A percentile compares a stretch with the other conserved stretches of the same genome.
Evolutionary conservation across 805 yeast species (phyloP).

Genomic region (Starmera pachycereana): DNA sequence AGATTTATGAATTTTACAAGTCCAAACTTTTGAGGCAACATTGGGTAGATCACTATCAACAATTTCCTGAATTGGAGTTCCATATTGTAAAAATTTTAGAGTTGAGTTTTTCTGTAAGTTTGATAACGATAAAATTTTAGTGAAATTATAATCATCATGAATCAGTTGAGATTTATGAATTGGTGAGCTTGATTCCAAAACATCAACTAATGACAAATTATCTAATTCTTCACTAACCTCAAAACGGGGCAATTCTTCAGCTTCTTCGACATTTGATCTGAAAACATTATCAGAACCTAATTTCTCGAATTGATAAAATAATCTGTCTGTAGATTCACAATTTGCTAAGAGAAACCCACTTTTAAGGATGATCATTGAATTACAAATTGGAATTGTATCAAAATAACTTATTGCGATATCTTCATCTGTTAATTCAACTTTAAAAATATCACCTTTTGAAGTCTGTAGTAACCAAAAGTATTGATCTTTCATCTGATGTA

Average conservation of each 20-base stretch:
- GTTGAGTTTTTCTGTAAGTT: slow-evolving; percentile 36
- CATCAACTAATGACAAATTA: slow-evolving; percentile 51
- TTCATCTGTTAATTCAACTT: slow-evolving; percentile 41
- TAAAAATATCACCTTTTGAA: slow-evolving; percentile 65
- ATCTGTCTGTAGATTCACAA: slow-evolving; percentile 50
- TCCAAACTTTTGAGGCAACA: slow-evolving; percentile 50
- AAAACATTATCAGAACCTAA: slow-evolving; percentile 51
- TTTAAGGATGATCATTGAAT: slow-evolving; percentile 47
- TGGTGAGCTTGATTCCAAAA: slow-evolving; percentile 39
- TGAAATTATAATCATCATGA: slow-evolving; percentile 19
- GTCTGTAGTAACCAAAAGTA: slow-evolving; percentile 68
- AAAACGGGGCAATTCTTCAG: slow-evolving; percentile 20
- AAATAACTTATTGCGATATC: slow-evolving; percentile 53
- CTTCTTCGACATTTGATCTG: slow-evolving; percentile 20
- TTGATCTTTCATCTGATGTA: slow-evolving; percentile 50
- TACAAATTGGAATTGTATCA: slow-evolving; percentile 60
- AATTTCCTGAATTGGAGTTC: slow-evolving; percentile 47
- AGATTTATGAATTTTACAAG: slow-evolving; percentile 36
- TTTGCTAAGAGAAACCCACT: slow-evolving; percentile 71
- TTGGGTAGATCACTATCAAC: slow-evolving; percentile 74
- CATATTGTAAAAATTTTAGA: slow-evolving; percentile 41
- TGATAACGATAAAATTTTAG: slow-evolving; percentile 30
- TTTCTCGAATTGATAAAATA: slow-evolving; percentile 68
- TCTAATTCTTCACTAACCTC: slow-evolving; percentile 28
- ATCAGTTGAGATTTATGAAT: slow-evolving; percentile 30